Conservation (phyloP, 2,329 filamentous ascomycete species). For the Ceratocystis harringtonii region DNA sequence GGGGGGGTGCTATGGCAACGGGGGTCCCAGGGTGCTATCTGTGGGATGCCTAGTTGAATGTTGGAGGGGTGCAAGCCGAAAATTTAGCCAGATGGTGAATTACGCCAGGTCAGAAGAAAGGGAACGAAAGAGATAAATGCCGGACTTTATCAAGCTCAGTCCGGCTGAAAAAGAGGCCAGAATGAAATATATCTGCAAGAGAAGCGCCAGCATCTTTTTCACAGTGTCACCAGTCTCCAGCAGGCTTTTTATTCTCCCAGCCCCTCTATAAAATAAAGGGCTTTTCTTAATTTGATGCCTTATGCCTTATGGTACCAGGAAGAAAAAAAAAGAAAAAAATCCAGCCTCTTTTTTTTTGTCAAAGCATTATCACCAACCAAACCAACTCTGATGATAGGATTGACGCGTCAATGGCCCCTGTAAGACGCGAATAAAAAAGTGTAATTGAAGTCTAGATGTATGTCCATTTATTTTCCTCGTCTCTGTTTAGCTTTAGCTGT, state of each 20-base stretch:
- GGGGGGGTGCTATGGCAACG: constrained; percentile 2
- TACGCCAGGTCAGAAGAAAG: background rate
- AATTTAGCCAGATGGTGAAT: background rate
- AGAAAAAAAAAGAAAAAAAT: background rate
- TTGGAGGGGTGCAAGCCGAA: background rate
- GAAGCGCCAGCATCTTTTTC: background rate
- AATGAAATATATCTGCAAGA: background rate
- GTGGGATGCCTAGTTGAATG: background rate
- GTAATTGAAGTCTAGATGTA: background rate
- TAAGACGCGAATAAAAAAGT: background rate
- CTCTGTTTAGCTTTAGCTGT: background rate
- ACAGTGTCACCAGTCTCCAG: background rate
- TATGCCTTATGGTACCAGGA: background rate
- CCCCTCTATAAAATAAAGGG: background rate
- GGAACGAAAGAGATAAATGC: too few species aligned
- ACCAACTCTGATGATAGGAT: background rate
- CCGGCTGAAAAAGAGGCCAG: too few species aligned
- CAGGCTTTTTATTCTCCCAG: background rate
- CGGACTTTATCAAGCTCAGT: too few species aligned
- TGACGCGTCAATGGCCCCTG: background rate
- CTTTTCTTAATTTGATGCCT: background rate
- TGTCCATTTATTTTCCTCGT: background rate
- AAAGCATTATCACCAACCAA: background rate
- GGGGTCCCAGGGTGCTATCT: background rate
- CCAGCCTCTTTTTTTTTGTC: background rate